Percentiles rank a stretch among this genome's conserved stretches.
Conservation (phyloP, 495 filamentous ascomycete genomes). For the Penicillium parvum region DNA sequence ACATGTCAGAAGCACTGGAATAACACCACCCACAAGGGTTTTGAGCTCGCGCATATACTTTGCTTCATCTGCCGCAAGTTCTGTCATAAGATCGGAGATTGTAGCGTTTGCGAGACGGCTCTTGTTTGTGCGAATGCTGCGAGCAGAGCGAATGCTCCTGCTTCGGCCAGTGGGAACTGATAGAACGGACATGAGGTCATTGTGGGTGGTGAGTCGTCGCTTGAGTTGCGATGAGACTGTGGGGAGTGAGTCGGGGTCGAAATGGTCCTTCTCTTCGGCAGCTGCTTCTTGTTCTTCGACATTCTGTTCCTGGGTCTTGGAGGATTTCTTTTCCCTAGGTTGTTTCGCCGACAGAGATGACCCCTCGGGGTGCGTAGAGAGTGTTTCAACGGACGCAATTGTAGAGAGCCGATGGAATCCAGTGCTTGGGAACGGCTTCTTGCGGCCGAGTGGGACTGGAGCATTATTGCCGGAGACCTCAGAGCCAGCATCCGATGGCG, state of each 20-base stretch:
- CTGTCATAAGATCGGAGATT: conserved; percentile 68
- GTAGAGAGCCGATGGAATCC: conserved; percentile 69
- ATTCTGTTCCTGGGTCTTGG: no score
- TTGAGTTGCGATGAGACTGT: conserved; percentile 51
- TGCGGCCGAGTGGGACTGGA: conserved; percentile 35
- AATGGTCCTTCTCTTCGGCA: conserved; percentile 40
- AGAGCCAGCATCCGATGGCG: conserved; percentile 30
- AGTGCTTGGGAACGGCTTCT: conserved; percentile 57
- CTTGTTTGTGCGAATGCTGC: conserved; percentile 68
- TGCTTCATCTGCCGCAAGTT: conserved; percentile 76
- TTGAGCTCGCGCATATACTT: conserved; percentile 92
- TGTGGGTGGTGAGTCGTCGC: conserved; percentile 81
- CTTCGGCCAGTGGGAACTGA: conserved; percentile 66
- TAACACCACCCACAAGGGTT: conserved; percentile 91
- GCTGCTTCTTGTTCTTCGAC: conserved; percentile 16
- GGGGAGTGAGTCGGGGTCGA: conserved; percentile 40
- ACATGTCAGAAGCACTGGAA: conserved; percentile 85
- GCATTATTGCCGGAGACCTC: conserved; percentile 40
- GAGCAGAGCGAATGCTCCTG: conserved; percentile 62
- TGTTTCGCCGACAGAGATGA: conserved; percentile 11
- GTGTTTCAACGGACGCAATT: conserved; percentile 61
- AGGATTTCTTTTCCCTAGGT: background rate
- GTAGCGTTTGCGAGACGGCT: conserved; percentile 63
- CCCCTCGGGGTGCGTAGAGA: conserved; percentile 45
- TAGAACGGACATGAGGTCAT: conserved; percentile 87